These are phyloP conservation scores for Hypomontagnella monticulosa DNA, from an alignment of 495 filamentous ascomycete genomes.

Conservation along the genomic window DNA sequence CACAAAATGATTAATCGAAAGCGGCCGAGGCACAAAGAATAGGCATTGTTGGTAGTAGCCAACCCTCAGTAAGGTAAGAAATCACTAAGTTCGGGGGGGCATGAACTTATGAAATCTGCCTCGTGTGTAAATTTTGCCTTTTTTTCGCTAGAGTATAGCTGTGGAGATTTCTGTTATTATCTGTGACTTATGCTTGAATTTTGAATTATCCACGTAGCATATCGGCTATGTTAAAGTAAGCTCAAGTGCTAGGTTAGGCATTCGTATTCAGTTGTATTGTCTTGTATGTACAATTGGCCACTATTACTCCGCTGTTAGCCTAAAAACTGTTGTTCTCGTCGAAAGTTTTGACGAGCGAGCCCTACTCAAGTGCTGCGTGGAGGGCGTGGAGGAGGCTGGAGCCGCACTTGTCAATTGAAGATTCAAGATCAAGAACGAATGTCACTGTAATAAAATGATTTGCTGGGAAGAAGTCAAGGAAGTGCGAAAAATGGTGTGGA, in stretches of 20 bases:
- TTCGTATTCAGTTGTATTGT: slow-evolving; percentile 7
- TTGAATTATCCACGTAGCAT: slow-evolving; percentile 16
- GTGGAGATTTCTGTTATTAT: slow-evolving; percentile 22
- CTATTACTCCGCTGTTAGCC: slow-evolving; percentile 20
- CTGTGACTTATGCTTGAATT: no score
- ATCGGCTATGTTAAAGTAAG: neutral
- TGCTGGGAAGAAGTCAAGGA: slow-evolving; percentile 24
- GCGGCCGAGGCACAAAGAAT: slow-evolving; percentile 34
- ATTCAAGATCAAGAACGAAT: slow-evolving; percentile 7
- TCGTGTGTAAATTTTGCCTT: slow-evolving; percentile 15
- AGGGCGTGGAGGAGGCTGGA: slow-evolving; percentile 16
- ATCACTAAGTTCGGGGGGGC: neutral
- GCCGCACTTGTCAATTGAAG: slow-evolving; percentile 28
- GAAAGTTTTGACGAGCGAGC: neutral
- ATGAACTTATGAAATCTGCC: slow-evolving; percentile 5
- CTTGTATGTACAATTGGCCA: slow-evolving; percentile 16
- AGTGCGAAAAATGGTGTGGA: slow-evolving; percentile 38
- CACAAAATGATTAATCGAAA: slow-evolving; percentile 41
- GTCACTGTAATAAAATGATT: slow-evolving; percentile 31
- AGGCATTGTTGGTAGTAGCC: slow-evolving; percentile 37
- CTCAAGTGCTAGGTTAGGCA: neutral
- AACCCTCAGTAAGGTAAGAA: slow-evolving; percentile 13
- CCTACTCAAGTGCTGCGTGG: slow-evolving; percentile 9
- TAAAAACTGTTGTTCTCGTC: slow-evolving; percentile 16
- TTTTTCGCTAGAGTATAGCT: slow-evolving; percentile 30